These are phyloP conservation scores for Auricularia cornea DNA, from an alignment of 768 basidiomycete genomes.

Conservation along the genomic window DNA sequence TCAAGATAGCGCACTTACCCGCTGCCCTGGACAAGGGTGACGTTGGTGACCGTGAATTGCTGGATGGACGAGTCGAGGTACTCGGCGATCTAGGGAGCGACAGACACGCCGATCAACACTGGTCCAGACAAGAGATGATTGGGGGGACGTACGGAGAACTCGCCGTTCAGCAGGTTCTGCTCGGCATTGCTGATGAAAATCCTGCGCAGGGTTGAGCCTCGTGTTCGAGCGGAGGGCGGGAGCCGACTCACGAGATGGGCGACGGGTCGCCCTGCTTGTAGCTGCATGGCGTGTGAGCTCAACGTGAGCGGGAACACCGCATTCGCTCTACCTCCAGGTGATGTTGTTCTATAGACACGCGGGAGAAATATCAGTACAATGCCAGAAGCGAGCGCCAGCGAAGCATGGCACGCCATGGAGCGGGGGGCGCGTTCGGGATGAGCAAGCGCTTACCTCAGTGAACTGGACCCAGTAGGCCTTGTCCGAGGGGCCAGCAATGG, in stretches of 20 bases:
- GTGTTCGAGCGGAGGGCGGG: not conserved
- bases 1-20: conserved; percentile 6
- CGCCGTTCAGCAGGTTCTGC: conserved; percentile 27
- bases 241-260: conserved; percentile 16
- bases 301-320: not conserved
- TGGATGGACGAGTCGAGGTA: conserved; percentile 20
- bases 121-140: not conserved
- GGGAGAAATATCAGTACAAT: not conserved
- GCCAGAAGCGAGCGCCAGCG: too few species aligned
- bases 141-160: conserved; percentile 17
- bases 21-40: conserved; percentile 19
- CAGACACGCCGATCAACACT: not conserved
- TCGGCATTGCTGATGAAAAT: conserved; percentile 26
- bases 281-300: not conserved
- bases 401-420: too few species aligned
- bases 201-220: not conserved
- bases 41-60: conserved; percentile 22
- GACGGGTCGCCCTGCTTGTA: conserved; percentile 24
- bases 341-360: not conserved
- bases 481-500: not conserved
- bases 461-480: not conserved
- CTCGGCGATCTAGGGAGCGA: conserved; percentile 25
- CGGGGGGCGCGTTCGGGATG: not conserved
- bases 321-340: not conserved
- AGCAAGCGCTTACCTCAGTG: not conserved